Conservation (phyloP, 257 asterid species). For the Nyctanthes arbortristis region DNA sequence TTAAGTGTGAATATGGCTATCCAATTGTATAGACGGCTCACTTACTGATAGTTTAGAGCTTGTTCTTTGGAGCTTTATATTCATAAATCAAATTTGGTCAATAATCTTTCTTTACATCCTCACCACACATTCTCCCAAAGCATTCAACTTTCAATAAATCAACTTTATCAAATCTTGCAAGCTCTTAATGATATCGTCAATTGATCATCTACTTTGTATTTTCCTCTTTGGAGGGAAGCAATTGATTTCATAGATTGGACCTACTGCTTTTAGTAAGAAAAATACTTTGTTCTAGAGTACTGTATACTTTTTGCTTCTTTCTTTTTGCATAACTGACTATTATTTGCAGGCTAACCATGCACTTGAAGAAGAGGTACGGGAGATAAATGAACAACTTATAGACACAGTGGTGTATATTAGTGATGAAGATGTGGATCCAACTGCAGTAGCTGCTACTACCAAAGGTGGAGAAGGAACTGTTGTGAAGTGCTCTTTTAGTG, state of each 20-base stretch:
- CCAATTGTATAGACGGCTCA: no score
- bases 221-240: no score
- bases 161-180: no score
- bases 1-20: no score
- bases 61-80: no score
- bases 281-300: background rate
- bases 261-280: background rate
- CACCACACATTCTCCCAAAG: no score
- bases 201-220: no score
- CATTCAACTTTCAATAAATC: no score
- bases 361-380: conserved; percentile 80
- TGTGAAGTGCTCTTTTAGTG: conserved; percentile 81
- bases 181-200: no score
- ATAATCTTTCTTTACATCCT: no score
- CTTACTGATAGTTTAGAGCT: no score
- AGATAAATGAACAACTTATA: conserved; percentile 75
- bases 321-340: background rate
- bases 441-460: conserved; percentile 70
- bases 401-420: conserved; percentile 80
- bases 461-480: conserved; percentile 85
- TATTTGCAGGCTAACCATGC: conserved; percentile 74
- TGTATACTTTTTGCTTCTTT: background rate
- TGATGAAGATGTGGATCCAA: conserved; percentile 82
- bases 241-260: background rate
- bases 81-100: no score